Evolutionary conservation across 225 moss, liverwort and hornwort species (phyloP), one percentile per base, ranked within the genome.

Genomic region (Polytrichum formosum): DNA sequence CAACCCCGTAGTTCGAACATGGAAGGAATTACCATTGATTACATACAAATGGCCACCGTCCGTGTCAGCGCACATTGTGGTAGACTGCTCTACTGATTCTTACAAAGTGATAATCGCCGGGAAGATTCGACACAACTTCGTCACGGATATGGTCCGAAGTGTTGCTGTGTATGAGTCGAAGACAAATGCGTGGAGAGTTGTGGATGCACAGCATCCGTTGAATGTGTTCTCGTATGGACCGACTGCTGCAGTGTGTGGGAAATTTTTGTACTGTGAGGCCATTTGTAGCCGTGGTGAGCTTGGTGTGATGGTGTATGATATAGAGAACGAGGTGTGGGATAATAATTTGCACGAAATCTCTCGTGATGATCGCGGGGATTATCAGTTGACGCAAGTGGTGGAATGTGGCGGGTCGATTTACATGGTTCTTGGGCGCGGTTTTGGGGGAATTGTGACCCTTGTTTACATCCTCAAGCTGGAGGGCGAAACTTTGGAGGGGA

Each of bases 341-440:
- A 26, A 62, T 27, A 74, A 68, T 35, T 56, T 84, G 74, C 54
- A 84, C 19, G 72, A 87, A 63, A 72, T 87, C 28, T 76, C 83
- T 1, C 64, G 26, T 0, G 87, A 81, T 9, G 78, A 76, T 9
- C 72, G 72, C 3, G 84, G 81, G 0, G 87, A 84, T 55, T 84
- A 84, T 60, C 83, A 84, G 56, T 20, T 84, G 67, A 87, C 83
- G 1, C 76, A 87, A 25, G 81, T 87, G 62, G 84, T 87, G 72
- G 87, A 84, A 37, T 87, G 87, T 13, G 79, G 77, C 9, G 87
- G 84, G 0, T 70, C 64, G 33, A 63, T 87, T 2, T 87, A 79
- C 70, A 87, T 84, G 87, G 84, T 87, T 29, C 79, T 87, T 29
- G 81, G 79, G 54, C 81, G 84, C 31, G 87, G 87, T 4, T 84